Percentiles rank a stretch among this genome's conserved stretches.
These are phyloP conservation scores for Sporothrix inflata DNA, from an alignment of 2,329 filamentous ascomycete species.

Conservation along the genomic window DNA sequence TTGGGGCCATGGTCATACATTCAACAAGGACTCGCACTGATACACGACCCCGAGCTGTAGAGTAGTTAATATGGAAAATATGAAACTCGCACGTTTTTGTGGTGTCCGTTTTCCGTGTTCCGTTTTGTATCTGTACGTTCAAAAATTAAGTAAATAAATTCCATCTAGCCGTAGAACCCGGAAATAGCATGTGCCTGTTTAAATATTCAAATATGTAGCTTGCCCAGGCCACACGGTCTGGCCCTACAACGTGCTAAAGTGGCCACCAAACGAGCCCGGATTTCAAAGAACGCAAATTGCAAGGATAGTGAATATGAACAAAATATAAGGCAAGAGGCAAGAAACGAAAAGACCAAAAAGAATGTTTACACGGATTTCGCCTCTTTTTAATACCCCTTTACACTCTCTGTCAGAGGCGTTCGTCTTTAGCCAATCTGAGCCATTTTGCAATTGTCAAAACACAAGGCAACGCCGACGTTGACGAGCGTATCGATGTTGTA, in stretches of 20 bases:
- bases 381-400: neutral
- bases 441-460: neutral
- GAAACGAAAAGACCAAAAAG: neutral
- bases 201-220: neutral
- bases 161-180: neutral
- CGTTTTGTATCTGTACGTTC: neutral
- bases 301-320: neutral
- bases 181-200: neutral
- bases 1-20: neutral
- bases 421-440: neutral
- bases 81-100: slow-evolving; percentile 13
- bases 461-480: neutral
- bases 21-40: neutral
- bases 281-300: neutral
- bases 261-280: neutral
- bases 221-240: neutral
- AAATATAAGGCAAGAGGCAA: neutral
- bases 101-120: slow-evolving; percentile 1
- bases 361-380: neutral
- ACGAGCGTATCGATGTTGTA: neutral
- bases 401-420: neutral
- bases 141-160: neutral
- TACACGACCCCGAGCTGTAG: slow-evolving; percentile 2
- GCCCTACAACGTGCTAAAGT: neutral
- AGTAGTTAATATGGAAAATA: slow-evolving; percentile 27